A percentile compares a stretch with the other conserved stretches of the same genome.
phyloP scores from a whole-genome alignment of 2,329 filamentous ascomycete species.

The Trichophyton simii region DNA sequence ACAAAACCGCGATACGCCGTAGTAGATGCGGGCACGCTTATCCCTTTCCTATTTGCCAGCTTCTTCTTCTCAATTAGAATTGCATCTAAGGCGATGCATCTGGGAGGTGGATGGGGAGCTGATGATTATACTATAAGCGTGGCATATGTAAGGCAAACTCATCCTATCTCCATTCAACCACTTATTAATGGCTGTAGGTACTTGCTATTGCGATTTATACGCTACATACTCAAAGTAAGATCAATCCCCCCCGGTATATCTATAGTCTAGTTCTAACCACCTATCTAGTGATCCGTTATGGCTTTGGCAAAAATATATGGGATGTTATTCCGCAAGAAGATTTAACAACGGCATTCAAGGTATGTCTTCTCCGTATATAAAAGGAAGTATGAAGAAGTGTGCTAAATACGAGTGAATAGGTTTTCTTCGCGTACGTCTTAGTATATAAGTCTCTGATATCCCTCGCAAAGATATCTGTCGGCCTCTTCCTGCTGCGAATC shows the following conservation, averaged over 20 bases:
- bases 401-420: neutral
- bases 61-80: neutral
- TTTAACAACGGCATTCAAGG: conserved; percentile 15
- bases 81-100: neutral
- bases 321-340: conserved; percentile 13
- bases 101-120: neutral
- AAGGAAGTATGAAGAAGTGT: neutral
- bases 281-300: conserved; percentile 1
- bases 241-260: neutral
- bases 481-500: conserved; percentile 17
- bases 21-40: neutral
- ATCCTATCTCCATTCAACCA: neutral
- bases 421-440: conserved; percentile 15
- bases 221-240: neutral
- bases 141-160: neutral
- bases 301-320: conserved; percentile 18
- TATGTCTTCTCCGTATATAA: neutral
- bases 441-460: conserved; percentile 17
- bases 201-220: neutral
- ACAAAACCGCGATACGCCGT: neutral
- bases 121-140: neutral
- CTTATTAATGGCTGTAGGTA: neutral
- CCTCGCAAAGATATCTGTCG: conserved; percentile 18
- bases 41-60: neutral
- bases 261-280: neutral